Base-by-base conservation (phyloP, 306 rosid species). In the Castanopsis chinensis region DNA sequence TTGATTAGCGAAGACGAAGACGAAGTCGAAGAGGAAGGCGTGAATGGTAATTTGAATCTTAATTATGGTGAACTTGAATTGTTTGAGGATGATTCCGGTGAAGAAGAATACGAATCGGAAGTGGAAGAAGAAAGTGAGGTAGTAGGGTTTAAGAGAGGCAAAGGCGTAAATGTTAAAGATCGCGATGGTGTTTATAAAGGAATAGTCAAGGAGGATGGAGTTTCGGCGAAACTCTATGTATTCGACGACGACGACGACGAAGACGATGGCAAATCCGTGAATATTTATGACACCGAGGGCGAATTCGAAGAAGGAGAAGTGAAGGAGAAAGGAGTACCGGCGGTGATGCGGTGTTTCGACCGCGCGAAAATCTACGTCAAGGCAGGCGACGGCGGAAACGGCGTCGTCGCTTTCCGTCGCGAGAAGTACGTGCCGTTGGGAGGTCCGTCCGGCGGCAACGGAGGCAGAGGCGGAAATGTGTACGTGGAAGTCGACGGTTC, bases 301-400 rank as follows among this genome's bases (percentile, higher is more conserved):
- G 76, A 76, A 11, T 70, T 43, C 27, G 79, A 75, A 56, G 86
- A 60, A 18, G 87, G 54, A 30, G 85, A 32, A 9, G 85, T 80
- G 69, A 94, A 94, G 87, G 99, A 94, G 86, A 94, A 92, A 73
- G 97, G 97, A 13, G 78, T 92, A 41, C 97, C 97, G 14, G 97
- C 99, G 27, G 97, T 94, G 77, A 94, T 94, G 99, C 85, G 97
- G 27, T 94, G 97, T 63, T 94, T 94, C 65, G 97, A 94, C 83
- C 85, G 99, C 0, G 95, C 99, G 0, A 94, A 91, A 51, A 90
- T 94, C 11, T 92, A 19, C 2, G 95, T 68, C 37, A 92, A 89
- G 79, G 88, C 97, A 0, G 99, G 99, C 41, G 86, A 95, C 37
- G 98, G 97, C 1, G 99, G 97, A 6, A 92, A 95, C 32, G 95